Evolutionary conservation across 305 asterid species (phyloP), one percentile per base, ranked within the genome.

Genomic region (Withania somnifera): DNA sequence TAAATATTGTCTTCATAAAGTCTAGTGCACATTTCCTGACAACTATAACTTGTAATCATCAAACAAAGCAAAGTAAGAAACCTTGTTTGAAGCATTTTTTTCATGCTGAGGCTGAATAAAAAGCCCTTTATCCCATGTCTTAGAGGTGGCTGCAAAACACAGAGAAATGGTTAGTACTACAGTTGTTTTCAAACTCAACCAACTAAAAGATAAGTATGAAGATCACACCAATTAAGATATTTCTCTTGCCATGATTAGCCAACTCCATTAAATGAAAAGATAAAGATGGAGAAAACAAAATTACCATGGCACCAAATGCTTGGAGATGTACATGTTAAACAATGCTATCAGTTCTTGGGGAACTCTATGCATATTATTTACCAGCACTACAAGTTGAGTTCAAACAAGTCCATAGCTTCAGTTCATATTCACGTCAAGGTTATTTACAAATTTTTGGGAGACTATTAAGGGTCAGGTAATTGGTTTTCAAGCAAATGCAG

Each of bases 121-220:
- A 83, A 97, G 88, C 75, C 98, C 98, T 73, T 67, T 89, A 66
- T 86, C 91, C 99, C 98, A 94, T 57, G 84, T 63, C 84, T 93
- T 93, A 36, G 98, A 92, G 83, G 90, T 92, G 90, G 98, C 99
- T 97, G 91, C 86, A 89, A 78, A n/a, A 83, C 71, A 76, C 73
- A 28, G 53, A 75, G 19, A 50, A 28, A 17, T 28, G 3, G 19
- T 75, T 75, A 75, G 11, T 75, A 50, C 61, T 75, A 8, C 17
- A 50, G 47, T 17, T 28, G 61, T 75, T 51, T 47, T 52, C 63
- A 28, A 28, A 28, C 80, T 75, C 80, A 15, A 50, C 63, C 63
- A 75, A 50, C 45, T 26, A 17, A 50, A 50, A 75, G n/a, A 50
- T 17, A 75, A 75, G 45, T 50, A 10, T 75, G 47, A 75, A 14